Percentiles rank a stretch among this genome's conserved stretches.
Evolutionary conservation across 805 yeast species (phyloP).

Genomic region (Schwanniomyces polymorphus): DNA sequence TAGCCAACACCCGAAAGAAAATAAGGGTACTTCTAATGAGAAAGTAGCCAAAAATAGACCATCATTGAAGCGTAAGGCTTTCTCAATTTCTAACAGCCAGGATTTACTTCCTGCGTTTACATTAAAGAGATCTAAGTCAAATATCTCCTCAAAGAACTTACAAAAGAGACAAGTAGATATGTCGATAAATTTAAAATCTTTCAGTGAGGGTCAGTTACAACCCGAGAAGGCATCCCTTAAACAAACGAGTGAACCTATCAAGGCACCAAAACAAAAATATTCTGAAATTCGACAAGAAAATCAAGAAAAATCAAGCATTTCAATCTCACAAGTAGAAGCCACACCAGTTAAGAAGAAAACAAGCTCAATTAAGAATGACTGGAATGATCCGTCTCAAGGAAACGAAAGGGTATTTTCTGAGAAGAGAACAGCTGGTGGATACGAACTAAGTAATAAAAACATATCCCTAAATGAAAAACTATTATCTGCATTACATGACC

Average conservation of each 20-base stretch:
- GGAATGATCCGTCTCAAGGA: background rate
- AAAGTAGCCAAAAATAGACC: conserved; percentile 9
- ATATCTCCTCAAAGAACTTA: conserved; percentile 36
- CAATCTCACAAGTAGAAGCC: conserved; percentile 25
- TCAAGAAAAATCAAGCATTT: conserved; percentile 1
- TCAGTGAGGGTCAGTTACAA: conserved; percentile 2
- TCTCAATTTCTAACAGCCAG: conserved; percentile 10
- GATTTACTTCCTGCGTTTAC: conserved; percentile 32
- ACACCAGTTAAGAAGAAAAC: conserved; percentile 22
- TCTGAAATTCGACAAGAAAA: background rate
- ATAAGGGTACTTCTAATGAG: background rate
- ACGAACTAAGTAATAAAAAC: conserved; percentile 1
- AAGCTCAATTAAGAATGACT: background rate
- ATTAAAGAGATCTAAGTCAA: conserved; percentile 41
- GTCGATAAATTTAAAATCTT: conserved; percentile 14
- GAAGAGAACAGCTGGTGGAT: background rate
- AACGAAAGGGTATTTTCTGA: background rate
- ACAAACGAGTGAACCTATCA: conserved; percentile 8
- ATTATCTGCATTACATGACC: background rate
- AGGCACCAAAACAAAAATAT: conserved; percentile 20
- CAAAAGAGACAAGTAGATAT: conserved; percentile 43
- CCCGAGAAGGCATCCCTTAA: conserved; percentile 10
- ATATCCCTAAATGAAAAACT: background rate
- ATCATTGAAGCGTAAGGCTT: conserved; percentile 13
- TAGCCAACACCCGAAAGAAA: background rate